Percentiles rank a stretch among this genome's conserved stretches.
Evolutionary conservation across 1,284 basidiomycete genomes (phyloP).

Genomic region (Porogramme epimiltina): DNA sequence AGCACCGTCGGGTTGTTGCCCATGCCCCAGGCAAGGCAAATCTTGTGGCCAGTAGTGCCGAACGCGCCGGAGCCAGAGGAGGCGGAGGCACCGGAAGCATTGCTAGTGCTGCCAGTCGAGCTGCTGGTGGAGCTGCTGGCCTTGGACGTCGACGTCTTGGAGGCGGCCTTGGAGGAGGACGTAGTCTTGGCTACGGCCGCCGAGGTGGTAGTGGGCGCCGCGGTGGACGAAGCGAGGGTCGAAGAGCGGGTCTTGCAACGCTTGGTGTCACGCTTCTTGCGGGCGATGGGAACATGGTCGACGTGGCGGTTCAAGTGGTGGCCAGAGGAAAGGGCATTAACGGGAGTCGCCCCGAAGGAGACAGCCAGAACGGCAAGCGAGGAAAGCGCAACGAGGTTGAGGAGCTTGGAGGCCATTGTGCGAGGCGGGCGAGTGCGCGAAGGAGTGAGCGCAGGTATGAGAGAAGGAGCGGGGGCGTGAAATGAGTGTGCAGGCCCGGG

Average conservation of each 20-base stretch:
- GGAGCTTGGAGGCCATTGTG: slow-evolving; percentile 56
- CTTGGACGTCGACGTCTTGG: slow-evolving; percentile 5
- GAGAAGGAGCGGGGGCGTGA: slow-evolving; percentile 27
- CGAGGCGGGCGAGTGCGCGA: slow-evolving; percentile 11
- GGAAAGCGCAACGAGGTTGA: slow-evolving; percentile 59
- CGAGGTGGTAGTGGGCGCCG: slow-evolving; percentile 13
- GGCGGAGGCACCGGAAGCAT: slow-evolving; percentile 17
- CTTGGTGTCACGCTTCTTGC: slow-evolving; percentile 43
- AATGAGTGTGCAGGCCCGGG: slow-evolving; percentile 36
- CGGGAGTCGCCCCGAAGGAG: slow-evolving; percentile 47
- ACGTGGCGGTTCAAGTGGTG: slow-evolving; percentile 31
- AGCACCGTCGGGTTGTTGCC: slow-evolving; percentile 46
- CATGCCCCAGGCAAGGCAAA: slow-evolving; percentile 68
- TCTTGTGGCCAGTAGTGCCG: slow-evolving; percentile 61
- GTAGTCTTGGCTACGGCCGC: slow-evolving; percentile 10
- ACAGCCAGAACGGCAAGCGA: slow-evolving; percentile 58
- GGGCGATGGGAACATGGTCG: slow-evolving; percentile 44
- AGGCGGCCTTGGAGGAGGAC: slow-evolving; percentile 9
- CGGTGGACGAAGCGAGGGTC: slow-evolving; percentile 24
- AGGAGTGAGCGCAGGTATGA: slow-evolving; percentile 11
- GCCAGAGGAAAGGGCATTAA: slow-evolving; percentile 52
- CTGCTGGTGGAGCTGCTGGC: slow-evolving; percentile 14
- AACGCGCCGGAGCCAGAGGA: slow-evolving; percentile 22
- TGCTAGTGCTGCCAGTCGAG: slow-evolving; percentile 15
- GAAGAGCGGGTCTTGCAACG: slow-evolving; percentile 60